Conservation (phyloP, 164 flowering plant species). For the Cinnamomum micranthum region DNA sequence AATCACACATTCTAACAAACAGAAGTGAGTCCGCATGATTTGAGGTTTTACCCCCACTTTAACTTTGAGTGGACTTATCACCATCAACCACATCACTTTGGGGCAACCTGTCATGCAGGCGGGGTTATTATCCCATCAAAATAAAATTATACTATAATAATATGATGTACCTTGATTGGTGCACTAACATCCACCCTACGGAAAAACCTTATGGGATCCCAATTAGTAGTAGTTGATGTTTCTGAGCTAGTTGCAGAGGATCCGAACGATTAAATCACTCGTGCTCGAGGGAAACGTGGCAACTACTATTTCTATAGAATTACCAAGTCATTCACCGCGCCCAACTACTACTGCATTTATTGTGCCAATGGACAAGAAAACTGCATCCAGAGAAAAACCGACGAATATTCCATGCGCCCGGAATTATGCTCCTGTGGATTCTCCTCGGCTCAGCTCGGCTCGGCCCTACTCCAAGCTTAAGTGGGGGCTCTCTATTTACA, state of each 20-base stretch:
- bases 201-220: background rate
- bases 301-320: no score
- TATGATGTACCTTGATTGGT: no score
- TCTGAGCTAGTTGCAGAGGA: background rate
- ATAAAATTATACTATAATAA: rapidly evolving
- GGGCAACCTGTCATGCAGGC: no score
- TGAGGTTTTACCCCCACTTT: no score
- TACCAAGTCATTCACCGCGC: background rate
- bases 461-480: background rate
- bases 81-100: no score
- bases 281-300: no score
- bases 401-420: background rate
- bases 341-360: background rate
- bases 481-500: background rate
- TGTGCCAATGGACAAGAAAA: background rate
- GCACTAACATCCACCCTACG: no score
- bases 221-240: background rate
- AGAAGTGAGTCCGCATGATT: no score
- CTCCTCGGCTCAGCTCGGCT: background rate
- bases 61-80: no score
- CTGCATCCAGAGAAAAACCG: background rate
- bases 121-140: no score
- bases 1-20: no score
- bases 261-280: background rate
- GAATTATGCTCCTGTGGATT: background rate